Evolutionary conservation across 352 stramenopile genomes (phyloP).

Genomic region (Globisporangium okanoganense): DNA sequence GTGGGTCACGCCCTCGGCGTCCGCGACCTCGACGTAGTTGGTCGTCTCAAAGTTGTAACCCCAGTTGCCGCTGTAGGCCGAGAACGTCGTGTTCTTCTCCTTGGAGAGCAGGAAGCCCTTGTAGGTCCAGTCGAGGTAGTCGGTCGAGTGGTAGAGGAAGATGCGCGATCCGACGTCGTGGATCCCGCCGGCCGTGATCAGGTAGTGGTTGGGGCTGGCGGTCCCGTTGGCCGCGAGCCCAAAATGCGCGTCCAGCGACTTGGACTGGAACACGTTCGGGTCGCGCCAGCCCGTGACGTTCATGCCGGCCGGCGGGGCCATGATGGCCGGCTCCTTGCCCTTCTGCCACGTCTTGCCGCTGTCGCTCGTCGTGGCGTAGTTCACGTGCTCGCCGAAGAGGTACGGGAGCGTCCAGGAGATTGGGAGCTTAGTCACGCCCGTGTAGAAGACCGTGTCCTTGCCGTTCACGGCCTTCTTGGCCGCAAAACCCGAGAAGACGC

Average conservation of each 20-base stretch:
- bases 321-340: conserved; percentile 40
- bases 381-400: conserved; percentile 62
- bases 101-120: conserved; percentile 53
- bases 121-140: conserved; percentile 67
- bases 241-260: conserved; percentile 33
- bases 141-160: conserved; percentile 58
- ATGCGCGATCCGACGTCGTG: conserved; percentile 47
- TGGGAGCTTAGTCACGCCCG: conserved; percentile 25
- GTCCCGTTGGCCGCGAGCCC: conserved; percentile 26
- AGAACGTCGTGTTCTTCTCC: conserved; percentile 66
- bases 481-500: conserved; percentile 71
- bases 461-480: conserved; percentile 51
- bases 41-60: conserved; percentile 69
- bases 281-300: conserved; percentile 69
- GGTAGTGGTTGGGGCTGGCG: conserved; percentile 49
- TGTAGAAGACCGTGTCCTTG: conserved; percentile 65
- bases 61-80: conserved; percentile 48
- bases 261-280: conserved; percentile 55
- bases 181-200: conserved; percentile 54
- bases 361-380: conserved; percentile 58
- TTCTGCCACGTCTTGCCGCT: conserved; percentile 62
- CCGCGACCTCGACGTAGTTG: conserved; percentile 53
- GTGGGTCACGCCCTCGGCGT: conserved; percentile 52
- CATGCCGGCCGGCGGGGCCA: conserved; percentile 37
- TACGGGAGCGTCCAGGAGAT: conserved; percentile 38